A percentile compares a stretch with the other conserved stretches of the same genome.
Conservation (phyloP, 2,329 filamentous ascomycete genomes). For the Pseudocercospora eumusae region DNA sequence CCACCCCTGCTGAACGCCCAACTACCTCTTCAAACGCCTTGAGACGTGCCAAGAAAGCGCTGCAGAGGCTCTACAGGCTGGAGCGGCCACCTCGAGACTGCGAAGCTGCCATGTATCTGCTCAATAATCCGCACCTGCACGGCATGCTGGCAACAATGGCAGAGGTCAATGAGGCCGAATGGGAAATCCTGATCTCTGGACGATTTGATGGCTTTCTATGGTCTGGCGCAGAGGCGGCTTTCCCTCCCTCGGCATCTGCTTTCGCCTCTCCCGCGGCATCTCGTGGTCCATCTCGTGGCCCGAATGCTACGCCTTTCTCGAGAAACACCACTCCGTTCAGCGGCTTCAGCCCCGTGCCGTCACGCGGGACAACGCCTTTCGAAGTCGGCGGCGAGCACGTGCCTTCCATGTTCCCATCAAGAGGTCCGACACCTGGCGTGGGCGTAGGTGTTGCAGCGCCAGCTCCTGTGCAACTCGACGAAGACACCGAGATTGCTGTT, state of each 20-base stretch:
- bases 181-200: slow-evolving; percentile 92
- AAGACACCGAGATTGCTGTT: slow-evolving; percentile 88
- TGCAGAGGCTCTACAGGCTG: slow-evolving; percentile 84
- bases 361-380: slow-evolving; percentile 54
- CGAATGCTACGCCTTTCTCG: slow-evolving; percentile 45
- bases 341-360: slow-evolving; percentile 57
- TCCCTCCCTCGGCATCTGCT: slow-evolving; percentile 38
- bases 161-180: slow-evolving; percentile 88
- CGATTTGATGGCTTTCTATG: slow-evolving; percentile 95
- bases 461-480: slow-evolving; percentile 80
- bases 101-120: slow-evolving; percentile 80
- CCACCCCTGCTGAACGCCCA: slow-evolving; percentile 59
- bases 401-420: slow-evolving; percentile 38
- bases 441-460: slow-evolving; percentile 42
- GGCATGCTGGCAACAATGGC: slow-evolving; percentile 83
- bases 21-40: slow-evolving; percentile 63
- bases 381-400: slow-evolving; percentile 36
- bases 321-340: slow-evolving; percentile 57
- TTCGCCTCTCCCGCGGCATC: slow-evolving; percentile 35
- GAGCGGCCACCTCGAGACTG: slow-evolving; percentile 74
- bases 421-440: slow-evolving; percentile 36
- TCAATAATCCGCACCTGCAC: slow-evolving; percentile 79
- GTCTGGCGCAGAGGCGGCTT: slow-evolving; percentile 74
- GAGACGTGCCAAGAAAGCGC: slow-evolving; percentile 70
- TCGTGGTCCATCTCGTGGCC: slow-evolving; percentile 44